phyloP scores from a whole-genome alignment of 352 stramenopile species.

The Lagenidium sp. region DNA sequence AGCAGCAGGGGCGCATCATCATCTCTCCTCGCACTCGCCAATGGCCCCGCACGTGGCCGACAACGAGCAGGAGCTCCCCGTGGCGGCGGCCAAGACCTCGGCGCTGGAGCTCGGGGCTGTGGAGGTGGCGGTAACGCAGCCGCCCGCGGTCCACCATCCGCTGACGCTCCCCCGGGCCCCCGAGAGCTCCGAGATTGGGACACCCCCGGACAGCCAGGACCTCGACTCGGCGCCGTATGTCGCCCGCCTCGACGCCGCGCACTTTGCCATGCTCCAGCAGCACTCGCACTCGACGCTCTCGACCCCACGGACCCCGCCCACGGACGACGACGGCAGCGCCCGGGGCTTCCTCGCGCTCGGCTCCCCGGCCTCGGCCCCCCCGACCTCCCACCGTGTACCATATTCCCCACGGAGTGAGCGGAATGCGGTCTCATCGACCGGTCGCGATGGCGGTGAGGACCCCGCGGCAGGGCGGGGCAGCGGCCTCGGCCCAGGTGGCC shows the following conservation, averaged over 20 bases:
- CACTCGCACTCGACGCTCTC: conserved; percentile 1
- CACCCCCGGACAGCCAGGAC: not conserved
- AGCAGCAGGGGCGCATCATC: too few relatives aligned
- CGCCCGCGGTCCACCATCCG: too few relatives aligned
- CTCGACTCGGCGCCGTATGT: too few relatives aligned
- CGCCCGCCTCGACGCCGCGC: conserved; percentile 9
- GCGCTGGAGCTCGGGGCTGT: too few relatives aligned
- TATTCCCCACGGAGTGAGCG: conserved; percentile 6
- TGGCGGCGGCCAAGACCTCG: too few relatives aligned
- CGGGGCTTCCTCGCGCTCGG: not conserved
- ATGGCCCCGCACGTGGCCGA: too few relatives aligned
- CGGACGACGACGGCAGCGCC: not conserved
- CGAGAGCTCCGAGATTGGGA: conserved; percentile 5
- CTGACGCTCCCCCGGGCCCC: too few relatives aligned
- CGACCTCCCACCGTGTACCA: not conserved
- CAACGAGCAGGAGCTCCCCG: too few relatives aligned
- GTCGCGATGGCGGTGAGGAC: too few relatives aligned
- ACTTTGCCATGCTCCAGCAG: conserved; percentile 15
- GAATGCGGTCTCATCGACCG: conserved; percentile 11
- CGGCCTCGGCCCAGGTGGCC: conserved; percentile 7
- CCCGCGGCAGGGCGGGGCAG: conserved; percentile 9
- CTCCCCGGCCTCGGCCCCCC: conserved; percentile 3
- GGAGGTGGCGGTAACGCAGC: too few relatives aligned
- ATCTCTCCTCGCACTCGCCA: too few relatives aligned
- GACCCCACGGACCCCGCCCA: not conserved